These are phyloP conservation scores for Calocera viscosa DNA, from an alignment of 768 basidiomycete species.

Conservation along the genomic window DNA sequence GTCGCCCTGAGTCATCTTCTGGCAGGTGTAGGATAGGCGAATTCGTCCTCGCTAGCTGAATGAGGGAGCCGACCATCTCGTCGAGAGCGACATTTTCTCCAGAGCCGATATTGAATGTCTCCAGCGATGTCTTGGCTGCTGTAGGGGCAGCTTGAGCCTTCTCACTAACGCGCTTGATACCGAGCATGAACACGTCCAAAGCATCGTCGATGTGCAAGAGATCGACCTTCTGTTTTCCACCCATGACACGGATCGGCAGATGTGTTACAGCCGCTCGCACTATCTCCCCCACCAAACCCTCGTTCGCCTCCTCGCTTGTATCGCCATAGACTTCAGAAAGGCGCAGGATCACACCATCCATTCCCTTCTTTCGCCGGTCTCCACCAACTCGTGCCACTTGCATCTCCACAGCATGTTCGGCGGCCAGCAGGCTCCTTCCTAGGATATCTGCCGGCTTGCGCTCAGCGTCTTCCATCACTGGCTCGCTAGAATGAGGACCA, in stretches of 20 bases:
- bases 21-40: constrained; percentile 22
- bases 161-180: constrained; percentile 15
- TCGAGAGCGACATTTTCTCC: constrained; percentile 18
- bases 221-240: constrained; percentile 18
- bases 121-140: constrained; percentile 10
- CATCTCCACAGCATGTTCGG: constrained; percentile 18
- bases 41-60: constrained; percentile 19
- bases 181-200: constrained; percentile 20
- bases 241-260: constrained; percentile 23
- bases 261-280: constrained; percentile 22
- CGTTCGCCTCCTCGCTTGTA: constrained; percentile 19
- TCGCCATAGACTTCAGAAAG: constrained; percentile 25
- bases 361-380: neutral
- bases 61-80: constrained; percentile 21
- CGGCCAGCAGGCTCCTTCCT: constrained; percentile 20
- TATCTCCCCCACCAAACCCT: constrained; percentile 21
- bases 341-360: constrained; percentile 19
- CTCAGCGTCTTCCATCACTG: constrained; percentile 14
- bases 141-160: neutral
- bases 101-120: constrained; percentile 22
- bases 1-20: constrained; percentile 1
- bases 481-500: constrained; percentile 10
- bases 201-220: constrained; percentile 24
- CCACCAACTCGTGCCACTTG: constrained; percentile 1
- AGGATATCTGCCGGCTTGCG: constrained; percentile 17